A percentile compares a stretch with the other conserved stretches of the same genome.
phyloP scores from a whole-genome alignment of 2,329 filamentous ascomycete species.

The Aspergillus aculeatinus region DNA sequence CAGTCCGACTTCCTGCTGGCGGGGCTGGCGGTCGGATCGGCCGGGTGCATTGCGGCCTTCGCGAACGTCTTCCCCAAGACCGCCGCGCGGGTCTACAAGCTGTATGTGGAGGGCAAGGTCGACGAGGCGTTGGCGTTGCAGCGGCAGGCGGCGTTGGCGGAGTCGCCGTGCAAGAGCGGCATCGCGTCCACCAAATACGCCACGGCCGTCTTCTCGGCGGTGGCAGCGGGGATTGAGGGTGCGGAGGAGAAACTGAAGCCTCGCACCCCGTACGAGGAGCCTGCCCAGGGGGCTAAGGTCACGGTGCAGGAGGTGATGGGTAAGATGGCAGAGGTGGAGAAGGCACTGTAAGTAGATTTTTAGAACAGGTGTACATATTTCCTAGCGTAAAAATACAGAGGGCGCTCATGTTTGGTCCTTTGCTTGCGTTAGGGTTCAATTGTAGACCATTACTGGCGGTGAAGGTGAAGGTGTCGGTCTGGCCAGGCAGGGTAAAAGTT shows the following conservation, averaged over 20 bases:
- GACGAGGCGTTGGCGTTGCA: constrained; percentile 63
- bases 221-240: constrained; percentile 58
- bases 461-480: background rate
- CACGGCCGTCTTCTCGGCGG: constrained; percentile 60
- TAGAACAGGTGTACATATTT: background rate
- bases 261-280: constrained; percentile 60
- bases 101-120: constrained; percentile 59
- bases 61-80: constrained; percentile 59
- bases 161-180: constrained; percentile 64
- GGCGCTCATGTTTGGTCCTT: background rate
- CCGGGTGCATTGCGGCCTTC: constrained; percentile 59
- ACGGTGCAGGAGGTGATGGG: constrained; percentile 43
- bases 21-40: constrained; percentile 53
- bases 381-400: background rate
- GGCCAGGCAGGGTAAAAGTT: background rate
- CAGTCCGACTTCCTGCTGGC: constrained; percentile 69
- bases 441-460: background rate
- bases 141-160: constrained; percentile 62
- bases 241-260: constrained; percentile 60
- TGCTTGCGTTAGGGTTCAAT: background rate
- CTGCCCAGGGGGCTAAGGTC: constrained; percentile 46
- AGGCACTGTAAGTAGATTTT: constrained; percentile 4
- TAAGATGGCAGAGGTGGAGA: constrained; percentile 44
- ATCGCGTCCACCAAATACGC: constrained; percentile 70
- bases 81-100: constrained; percentile 57